Evolutionary conservation across 371 early-diverging fungal genomes (phyloP).

Genomic region (Chytridium lagenaria): DNA sequence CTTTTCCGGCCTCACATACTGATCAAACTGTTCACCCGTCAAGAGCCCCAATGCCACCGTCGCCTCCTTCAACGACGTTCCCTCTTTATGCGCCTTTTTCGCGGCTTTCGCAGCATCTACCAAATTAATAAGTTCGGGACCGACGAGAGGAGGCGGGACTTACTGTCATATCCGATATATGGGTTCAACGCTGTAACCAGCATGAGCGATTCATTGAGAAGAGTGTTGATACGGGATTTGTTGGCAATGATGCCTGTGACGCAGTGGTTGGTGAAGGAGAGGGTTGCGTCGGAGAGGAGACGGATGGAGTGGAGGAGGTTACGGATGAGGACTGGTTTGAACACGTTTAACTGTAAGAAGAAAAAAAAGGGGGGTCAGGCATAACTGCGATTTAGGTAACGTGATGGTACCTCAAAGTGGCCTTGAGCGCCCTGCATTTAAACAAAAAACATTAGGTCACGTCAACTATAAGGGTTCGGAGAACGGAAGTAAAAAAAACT

Average conservation of each 20-base stretch:
- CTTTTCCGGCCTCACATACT: conserved; percentile 89
- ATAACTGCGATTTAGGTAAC: background rate
- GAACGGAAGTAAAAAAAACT: background rate
- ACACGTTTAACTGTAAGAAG: conserved; percentile 80
- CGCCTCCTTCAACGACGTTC: conserved; percentile 78
- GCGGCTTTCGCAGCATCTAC: conserved; percentile 86
- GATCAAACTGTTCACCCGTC: conserved; percentile 84
- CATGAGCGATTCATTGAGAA: conserved; percentile 89
- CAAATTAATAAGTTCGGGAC: background rate
- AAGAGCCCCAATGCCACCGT: conserved; percentile 80
- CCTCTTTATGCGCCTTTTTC: conserved; percentile 93
- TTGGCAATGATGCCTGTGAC: conserved; percentile 92
- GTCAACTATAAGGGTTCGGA: no score
- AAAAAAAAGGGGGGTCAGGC: background rate
- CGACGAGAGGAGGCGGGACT: background rate
- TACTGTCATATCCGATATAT: conserved; percentile 60
- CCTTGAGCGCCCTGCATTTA: conserved; percentile 77
- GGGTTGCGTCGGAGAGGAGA: conserved; percentile 81
- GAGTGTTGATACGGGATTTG: conserved; percentile 77
- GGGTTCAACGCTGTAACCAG: conserved; percentile 93
- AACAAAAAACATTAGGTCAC: no score
- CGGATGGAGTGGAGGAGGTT: conserved; percentile 90
- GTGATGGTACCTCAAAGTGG: conserved; percentile 80
- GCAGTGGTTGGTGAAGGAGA: conserved; percentile 90
- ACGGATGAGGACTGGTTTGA: conserved; percentile 96